Conservation (phyloP, 768 basidiomycete species). For the Podaxis pistillaris region DNA sequence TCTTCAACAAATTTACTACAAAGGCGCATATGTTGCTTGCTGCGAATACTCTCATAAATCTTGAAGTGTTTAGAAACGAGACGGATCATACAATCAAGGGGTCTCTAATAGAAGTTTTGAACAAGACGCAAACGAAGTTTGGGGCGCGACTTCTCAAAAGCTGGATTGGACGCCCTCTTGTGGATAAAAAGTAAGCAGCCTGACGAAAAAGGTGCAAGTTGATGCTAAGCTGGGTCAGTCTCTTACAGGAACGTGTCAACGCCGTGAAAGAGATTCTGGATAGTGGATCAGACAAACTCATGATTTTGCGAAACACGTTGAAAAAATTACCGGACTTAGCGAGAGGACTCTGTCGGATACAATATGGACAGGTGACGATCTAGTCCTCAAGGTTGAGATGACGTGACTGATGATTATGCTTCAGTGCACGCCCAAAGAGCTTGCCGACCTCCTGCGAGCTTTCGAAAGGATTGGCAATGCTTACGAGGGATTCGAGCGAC, state of each 20-base stretch:
- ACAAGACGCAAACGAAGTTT: constrained; percentile 86
- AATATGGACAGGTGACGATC: constrained; percentile 80
- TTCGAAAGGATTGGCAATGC: constrained; percentile 68
- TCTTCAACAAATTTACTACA: constrained; percentile 77
- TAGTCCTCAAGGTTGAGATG: neutral
- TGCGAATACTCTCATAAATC: constrained; percentile 82
- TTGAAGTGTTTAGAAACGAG: constrained; percentile 93
- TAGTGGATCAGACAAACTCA: constrained; percentile 60
- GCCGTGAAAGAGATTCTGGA: constrained; percentile 81
- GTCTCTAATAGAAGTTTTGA: constrained; percentile 81
- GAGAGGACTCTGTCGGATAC: constrained; percentile 82
- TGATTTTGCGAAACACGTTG: constrained; percentile 66
- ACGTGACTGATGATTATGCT: neutral
- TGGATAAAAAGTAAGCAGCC: constrained; percentile 57
- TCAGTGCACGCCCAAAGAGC: constrained; percentile 82
- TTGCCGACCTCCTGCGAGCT: constrained; percentile 71
- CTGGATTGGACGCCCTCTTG: constrained; percentile 87
- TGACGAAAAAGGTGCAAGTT: neutral
- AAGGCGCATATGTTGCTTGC: constrained; percentile 84
- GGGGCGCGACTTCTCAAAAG: constrained; percentile 77
- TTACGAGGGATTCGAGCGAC: constrained; percentile 44
- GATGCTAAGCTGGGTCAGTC: constrained; percentile 35
- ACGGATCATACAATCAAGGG: constrained; percentile 74
- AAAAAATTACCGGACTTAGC: constrained; percentile 83
- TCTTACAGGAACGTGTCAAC: constrained; percentile 73